Base-by-base conservation (phyloP, 1,284 basidiomycete genomes). In the Meripilus lineatus region DNA sequence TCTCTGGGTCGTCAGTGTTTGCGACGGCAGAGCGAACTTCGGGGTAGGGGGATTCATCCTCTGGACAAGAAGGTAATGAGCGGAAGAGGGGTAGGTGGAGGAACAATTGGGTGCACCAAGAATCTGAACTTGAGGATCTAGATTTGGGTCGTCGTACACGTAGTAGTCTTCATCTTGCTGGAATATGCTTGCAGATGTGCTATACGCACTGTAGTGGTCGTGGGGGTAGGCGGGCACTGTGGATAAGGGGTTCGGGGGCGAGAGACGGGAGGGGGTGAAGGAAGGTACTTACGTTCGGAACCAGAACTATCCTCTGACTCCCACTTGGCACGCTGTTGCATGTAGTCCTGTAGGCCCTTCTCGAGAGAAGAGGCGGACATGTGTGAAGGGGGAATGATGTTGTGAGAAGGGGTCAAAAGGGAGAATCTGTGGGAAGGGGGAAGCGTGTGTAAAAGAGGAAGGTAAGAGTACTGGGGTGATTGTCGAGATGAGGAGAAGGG, bases 21-120 rank as follows among this genome's bases (percentile, higher is more conserved):
- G 73, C 70, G 14, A 79, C 77, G 14, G 74, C 74, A 26, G 76
- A 77, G 26, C 79, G 71, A 20, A 81, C 79, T 52, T 79, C 77
- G 3, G 77, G 75, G 54, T 81, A 81, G 11, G 79, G 79, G 40
- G 71, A 75, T 41, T 76, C 72, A 49, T 75, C 70, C 44, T 71
- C 69, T 43, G 35, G 33, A 14, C 28, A 33, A 22, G 18, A 14
- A 28, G 3, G 7, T 40, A n/a, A 22, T 15, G 41, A 36, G n/a
- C n/a, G 14, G 10, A 23, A 22, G 25, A 20, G 30, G 8, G 33
- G 14, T 21, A 22, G 28, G 10, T 10, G 34, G 34, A 36, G 8
- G 34, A 32, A 32, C 18, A 33, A 30, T 32, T 17, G 20, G 13
- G 22, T 20, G 18, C 32, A 47, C 45, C 45, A 4, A 47, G 34